These are phyloP conservation scores for Bruguiera parviflora DNA, from an alignment of 345 rosid genomes.

Conservation along the genomic window DNA sequence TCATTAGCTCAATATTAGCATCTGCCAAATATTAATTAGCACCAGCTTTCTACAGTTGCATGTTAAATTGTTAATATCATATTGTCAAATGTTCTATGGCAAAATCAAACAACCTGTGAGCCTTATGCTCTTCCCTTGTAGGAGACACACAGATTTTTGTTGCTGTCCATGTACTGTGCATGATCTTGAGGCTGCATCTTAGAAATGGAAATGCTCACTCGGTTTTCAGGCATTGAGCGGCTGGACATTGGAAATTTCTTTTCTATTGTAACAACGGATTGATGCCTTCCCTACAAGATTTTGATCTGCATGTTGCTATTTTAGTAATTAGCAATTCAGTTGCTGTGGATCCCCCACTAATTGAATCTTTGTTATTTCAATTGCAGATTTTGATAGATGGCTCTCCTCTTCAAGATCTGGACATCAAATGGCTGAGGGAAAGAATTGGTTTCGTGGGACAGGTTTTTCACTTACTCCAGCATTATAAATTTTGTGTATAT, in stretches of 20 bases:
- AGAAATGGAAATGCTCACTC: no score
- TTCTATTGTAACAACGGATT: neutral
- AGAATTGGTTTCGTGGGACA: constrained; percentile 88
- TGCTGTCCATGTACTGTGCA: neutral
- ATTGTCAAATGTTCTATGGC: no score
- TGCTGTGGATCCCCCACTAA: neutral
- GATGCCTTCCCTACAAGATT: constrained; percentile 4
- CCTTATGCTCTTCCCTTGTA: neutral
- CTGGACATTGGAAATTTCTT: neutral
- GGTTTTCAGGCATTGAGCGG: no score
- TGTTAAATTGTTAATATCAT: no score
- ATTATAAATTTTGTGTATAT: constrained; percentile 1
- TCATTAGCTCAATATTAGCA: neutral
- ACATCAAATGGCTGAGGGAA: constrained; percentile 86
- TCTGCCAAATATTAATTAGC: neutral
- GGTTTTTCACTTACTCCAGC: constrained; percentile 37
- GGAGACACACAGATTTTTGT: neutral
- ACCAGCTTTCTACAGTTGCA: neutral
- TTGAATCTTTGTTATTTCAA: constrained; percentile 9
- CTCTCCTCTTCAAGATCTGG: constrained; percentile 64
- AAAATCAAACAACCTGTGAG: no score
- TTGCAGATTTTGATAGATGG: constrained; percentile 86
- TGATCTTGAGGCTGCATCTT: neutral
- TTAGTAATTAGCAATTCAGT: neutral
- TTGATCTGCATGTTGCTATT: neutral